These are phyloP conservation scores for Penicillium tannophilum DNA, from an alignment of 495 filamentous ascomycete species.

Conservation along the genomic window DNA sequence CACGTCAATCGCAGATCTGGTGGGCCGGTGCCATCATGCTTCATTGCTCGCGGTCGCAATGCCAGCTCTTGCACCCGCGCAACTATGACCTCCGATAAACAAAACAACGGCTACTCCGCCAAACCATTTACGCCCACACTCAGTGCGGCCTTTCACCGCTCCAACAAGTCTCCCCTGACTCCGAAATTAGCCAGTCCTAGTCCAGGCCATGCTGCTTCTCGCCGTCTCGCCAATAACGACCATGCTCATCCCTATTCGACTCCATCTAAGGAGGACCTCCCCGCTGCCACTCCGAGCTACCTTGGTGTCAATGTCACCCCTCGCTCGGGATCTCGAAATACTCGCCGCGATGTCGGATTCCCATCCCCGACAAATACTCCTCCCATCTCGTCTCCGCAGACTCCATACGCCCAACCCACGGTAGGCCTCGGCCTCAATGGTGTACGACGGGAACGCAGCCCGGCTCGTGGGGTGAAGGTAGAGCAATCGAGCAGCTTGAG, in stretches of 20 bases:
- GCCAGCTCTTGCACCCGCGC: constrained; percentile 41
- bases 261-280: constrained; percentile 39
- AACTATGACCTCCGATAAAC: constrained; percentile 59
- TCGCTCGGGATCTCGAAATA: constrained; percentile 66
- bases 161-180: constrained; percentile 48
- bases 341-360: constrained; percentile 63
- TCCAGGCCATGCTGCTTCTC: constrained; percentile 33
- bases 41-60: constrained; percentile 38
- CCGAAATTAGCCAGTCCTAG: constrained; percentile 51
- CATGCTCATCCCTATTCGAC: constrained; percentile 28
- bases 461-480: constrained; percentile 37
- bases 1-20: background rate
- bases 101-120: constrained; percentile 45
- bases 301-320: constrained; percentile 71
- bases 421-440: constrained; percentile 30
- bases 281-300: constrained; percentile 54
- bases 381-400: constrained; percentile 38
- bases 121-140: constrained; percentile 55
- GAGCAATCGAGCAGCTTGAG: constrained; percentile 36
- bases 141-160: constrained; percentile 46
- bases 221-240: constrained; percentile 41
- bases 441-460: constrained; percentile 42
- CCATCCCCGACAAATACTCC: constrained; percentile 62
- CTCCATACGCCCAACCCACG: constrained; percentile 34
- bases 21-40: constrained; percentile 43